Evolutionary conservation across 176 grass and related monocot species (phyloP), one percentile per base, ranked within the genome.

Genomic region (Lolium rigidum): DNA sequence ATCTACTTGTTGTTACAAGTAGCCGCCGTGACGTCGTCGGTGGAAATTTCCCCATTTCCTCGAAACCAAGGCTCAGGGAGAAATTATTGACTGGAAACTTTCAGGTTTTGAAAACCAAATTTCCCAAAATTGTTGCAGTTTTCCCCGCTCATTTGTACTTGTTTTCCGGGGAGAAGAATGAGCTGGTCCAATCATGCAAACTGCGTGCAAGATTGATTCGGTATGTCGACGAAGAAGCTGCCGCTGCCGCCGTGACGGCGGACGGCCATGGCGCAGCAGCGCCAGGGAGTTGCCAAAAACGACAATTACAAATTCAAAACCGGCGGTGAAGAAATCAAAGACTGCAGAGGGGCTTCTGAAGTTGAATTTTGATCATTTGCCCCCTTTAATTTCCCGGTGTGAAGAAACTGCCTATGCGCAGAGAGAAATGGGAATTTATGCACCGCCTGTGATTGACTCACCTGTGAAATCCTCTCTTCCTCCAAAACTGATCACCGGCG

Each of bases 381-480:
- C 77, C 41, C 38, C 24, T 55, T 6, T 60, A n/a, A n/a, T n/a
- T 79, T 69, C 2, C 2, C 43, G 57, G 49, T 21, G 46, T 4
- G 60, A 78, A 72, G 59, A 77, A 76, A 76, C 44, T 51, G 38
- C 21, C 9, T 10, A 37, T 73, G 51, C 63, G 87, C 81, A 14
- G 10, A 10, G 41, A 70, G 5, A 16, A 52, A n/a, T 49, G 46
- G 66, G 48, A 78, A 50, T 13, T 35, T 20, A 78, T 77, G 85
- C 81, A 64, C 75, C 71, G 17, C 16, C 85, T 14, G 28, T 59
- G 81, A 26, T 70, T 43, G 63, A 88, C 88, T 90, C 78, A 90
- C 88, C 88, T 90, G 41, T 28, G 78, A 14, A 61, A 1, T 31
- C n/a, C 39, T 26, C 26, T 41, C 41, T 70, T 50, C 35, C 54